Percentiles rank a stretch among this genome's conserved stretches.
Evolutionary conservation across 2,329 filamentous ascomycete species (phyloP).

Genomic region (Diaporthe sp.): DNA sequence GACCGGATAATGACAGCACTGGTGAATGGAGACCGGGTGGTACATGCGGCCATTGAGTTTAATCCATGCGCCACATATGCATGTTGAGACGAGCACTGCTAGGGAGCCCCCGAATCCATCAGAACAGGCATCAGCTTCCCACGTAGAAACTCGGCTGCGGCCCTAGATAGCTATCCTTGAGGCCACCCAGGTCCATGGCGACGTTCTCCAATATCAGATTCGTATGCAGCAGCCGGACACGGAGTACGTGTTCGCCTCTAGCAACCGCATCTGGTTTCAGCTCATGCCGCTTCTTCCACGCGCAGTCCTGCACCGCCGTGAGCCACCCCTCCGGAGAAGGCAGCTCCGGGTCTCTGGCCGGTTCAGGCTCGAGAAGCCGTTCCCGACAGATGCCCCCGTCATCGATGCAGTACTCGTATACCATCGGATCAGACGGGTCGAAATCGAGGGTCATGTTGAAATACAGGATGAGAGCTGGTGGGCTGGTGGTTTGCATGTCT

Average conservation of each 20-base stretch:
- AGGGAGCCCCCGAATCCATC: no score
- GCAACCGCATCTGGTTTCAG: constrained; percentile 14
- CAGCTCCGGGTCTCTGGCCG: constrained; percentile 29
- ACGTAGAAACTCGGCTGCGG: constrained; percentile 45
- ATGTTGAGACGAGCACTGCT: neutral
- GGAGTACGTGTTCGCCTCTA: constrained; percentile 45
- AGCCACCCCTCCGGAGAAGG: constrained; percentile 40
- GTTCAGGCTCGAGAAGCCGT: constrained; percentile 46
- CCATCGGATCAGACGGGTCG: constrained; percentile 54
- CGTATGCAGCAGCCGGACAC: constrained; percentile 48
- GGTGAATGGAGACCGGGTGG: no score
- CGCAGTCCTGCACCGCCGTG: constrained; percentile 42
- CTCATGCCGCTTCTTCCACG: constrained; percentile 38
- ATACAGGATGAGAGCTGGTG: constrained; percentile 53
- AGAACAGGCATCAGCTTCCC: neutral
- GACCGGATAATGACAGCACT: no score
- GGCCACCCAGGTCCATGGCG: constrained; percentile 54
- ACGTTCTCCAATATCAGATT: constrained; percentile 52
- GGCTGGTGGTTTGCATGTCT: neutral
- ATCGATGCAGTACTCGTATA: constrained; percentile 59
- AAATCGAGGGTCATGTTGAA: constrained; percentile 54
- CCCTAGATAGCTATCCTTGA: constrained; percentile 53
- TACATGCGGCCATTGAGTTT: no score
- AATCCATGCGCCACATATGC: no score
- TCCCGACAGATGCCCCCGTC: constrained; percentile 42